Evolutionary conservation across 2,329 filamentous ascomycete species (phyloP), one percentile per base, ranked within the genome.

Genomic region (Colletotrichum tropicale): DNA sequence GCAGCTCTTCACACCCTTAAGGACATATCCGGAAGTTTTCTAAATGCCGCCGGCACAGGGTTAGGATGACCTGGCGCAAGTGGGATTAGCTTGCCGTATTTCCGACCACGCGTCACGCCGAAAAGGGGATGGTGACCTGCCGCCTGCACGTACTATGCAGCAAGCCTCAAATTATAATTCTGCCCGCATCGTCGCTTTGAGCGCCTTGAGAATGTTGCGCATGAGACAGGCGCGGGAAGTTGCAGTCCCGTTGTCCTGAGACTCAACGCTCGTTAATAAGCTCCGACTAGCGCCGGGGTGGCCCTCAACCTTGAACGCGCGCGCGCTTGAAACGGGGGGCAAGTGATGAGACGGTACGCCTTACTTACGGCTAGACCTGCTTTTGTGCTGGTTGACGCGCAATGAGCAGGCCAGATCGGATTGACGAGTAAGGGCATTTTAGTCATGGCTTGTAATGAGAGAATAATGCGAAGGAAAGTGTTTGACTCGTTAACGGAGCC

Each of bases 51-150:
- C 52, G 16, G 52, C 30, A 68, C 2, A 58, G 28, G 24, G n/a
- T 68, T 30, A 21, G 32, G 38, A 24, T 24, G 66, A 5, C 43
- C 65, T 28, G 60, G 60, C 8, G 0, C 24, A 18, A 58, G 66
- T 65, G 21, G 28, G 21, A 30, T 21, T 34, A 43, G 55, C 52
- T 60, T 69, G 66, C 34, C 66, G 55, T 55, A 48, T 30, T 61
- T 36, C 70, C 64, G 70, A 62, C 64, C 55, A 26, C 70, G 64
- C 64, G 55, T 72, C 70, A 61, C 28, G 52, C 65, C 70, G 36
- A 61, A 62, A 68, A 8, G 3, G 70, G 70, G 5, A 60, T 21
- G 16, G 26, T 48, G 52, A 36, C 7, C 43, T 24, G 43, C 43
- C 43, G 43, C 60, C 28, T 24, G 18, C 66, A n/a, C 10, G 65